Evolutionary conservation across 2,329 filamentous ascomycete species (phyloP).

Genomic region (Neonectria hederae): DNA sequence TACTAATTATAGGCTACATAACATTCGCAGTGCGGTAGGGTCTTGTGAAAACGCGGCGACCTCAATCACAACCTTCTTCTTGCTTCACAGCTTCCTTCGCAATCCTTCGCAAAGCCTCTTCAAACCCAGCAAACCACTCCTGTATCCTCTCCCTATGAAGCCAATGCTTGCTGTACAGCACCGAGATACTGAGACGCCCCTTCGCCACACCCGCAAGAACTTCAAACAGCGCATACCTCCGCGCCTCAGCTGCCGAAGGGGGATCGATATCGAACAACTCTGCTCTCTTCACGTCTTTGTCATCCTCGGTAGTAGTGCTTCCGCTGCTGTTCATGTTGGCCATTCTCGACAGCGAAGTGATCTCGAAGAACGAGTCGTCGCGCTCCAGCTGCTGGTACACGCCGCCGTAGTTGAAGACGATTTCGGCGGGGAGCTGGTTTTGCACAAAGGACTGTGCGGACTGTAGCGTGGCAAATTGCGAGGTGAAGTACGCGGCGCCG

Average conservation of each 20-base stretch:
- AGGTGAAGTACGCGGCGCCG: slow-evolving; percentile 13
- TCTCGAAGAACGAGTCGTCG: slow-evolving; percentile 4
- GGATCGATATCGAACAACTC: slow-evolving; percentile 8
- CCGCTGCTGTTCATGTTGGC: neutral
- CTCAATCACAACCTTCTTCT: too few relatives aligned
- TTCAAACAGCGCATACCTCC: slow-evolving; percentile 9
- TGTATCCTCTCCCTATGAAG: slow-evolving; percentile 7
- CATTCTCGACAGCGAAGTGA: slow-evolving; percentile 11
- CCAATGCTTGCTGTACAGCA: slow-evolving; percentile 14
- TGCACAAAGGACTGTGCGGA: slow-evolving; percentile 11
- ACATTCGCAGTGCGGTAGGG: too few relatives aligned
- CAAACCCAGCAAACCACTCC: slow-evolving; percentile 8
- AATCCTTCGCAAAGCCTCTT: slow-evolving; percentile 1
- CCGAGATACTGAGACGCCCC: slow-evolving; percentile 9
- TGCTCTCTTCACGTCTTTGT: too few relatives aligned
- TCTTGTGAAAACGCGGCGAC: too few relatives aligned
- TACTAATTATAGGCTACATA: too few relatives aligned
- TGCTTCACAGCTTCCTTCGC: too few relatives aligned
- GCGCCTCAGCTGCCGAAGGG: slow-evolving; percentile 1
- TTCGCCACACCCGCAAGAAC: slow-evolving; percentile 10
- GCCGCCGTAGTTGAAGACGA: slow-evolving; percentile 23
- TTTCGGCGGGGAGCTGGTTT: slow-evolving; percentile 11
- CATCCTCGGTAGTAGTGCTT: neutral
- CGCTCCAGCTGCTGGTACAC: slow-evolving; percentile 19
- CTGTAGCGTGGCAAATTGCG: slow-evolving; percentile 19